Conservation (phyloP, 2,329 filamentous ascomycete species). For the Xylariaceae sp. region DNA sequence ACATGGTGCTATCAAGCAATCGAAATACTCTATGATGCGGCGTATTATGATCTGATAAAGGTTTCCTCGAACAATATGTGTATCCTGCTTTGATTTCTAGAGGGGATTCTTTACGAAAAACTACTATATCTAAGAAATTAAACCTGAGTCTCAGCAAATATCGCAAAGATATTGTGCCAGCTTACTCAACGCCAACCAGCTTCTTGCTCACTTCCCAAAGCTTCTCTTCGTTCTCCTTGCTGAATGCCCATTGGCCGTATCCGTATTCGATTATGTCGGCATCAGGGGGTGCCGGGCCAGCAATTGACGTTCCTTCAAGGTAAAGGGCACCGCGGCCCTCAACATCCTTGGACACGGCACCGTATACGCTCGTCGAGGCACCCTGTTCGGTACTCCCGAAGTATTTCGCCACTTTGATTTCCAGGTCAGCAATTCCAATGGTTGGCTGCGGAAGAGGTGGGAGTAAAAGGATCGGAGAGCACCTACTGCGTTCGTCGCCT, state of each 20-base stretch:
- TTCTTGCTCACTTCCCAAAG: slow-evolving; percentile 46
- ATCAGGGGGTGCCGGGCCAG: slow-evolving; percentile 38
- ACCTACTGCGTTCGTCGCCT: slow-evolving; percentile 17
- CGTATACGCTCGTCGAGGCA: slow-evolving; percentile 53
- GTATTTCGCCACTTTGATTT: slow-evolving; percentile 19
- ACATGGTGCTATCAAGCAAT: too few relatives aligned
- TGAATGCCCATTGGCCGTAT: slow-evolving; percentile 43
- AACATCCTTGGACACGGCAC: slow-evolving; percentile 47
- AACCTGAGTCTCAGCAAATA: too few relatives aligned
- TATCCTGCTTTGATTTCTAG: too few relatives aligned
- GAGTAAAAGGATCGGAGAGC: neutral
- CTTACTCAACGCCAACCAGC: slow-evolving; percentile 34
- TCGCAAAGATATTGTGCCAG: too few relatives aligned
- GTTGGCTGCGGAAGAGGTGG: neutral
- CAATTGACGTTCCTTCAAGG: slow-evolving; percentile 48
- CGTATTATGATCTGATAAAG: too few relatives aligned
- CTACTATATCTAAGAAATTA: too few relatives aligned
- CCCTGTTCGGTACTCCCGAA: slow-evolving; percentile 49
- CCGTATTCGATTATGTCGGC: slow-evolving; percentile 34
- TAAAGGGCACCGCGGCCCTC: slow-evolving; percentile 52
- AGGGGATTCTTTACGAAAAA: too few relatives aligned
- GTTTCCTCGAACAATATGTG: too few relatives aligned
- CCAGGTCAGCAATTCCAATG: neutral
- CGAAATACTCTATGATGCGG: too few relatives aligned
- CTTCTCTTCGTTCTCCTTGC: slow-evolving; percentile 47